Conservation (phyloP, 306 rosid species). For the Pueraria montana region DNA sequence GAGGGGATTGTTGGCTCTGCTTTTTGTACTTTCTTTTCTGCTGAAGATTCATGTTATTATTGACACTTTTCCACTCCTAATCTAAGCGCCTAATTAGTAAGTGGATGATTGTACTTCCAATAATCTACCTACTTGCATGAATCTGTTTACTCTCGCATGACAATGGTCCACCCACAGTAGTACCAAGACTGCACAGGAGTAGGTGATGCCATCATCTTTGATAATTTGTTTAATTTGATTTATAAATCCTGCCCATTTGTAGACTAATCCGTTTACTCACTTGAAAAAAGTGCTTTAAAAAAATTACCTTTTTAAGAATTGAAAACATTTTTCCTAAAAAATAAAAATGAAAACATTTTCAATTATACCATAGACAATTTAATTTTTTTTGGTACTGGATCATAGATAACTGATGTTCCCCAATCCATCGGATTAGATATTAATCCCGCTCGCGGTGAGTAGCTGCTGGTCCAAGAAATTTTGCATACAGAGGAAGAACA, state of each 20-base stretch:
- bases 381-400: no score
- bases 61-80: conserved; percentile 25
- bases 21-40: conserved; percentile 37
- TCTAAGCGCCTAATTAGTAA: background rate
- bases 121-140: background rate
- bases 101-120: background rate
- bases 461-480: no score
- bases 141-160: background rate
- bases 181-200: background rate
- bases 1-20: conserved; percentile 41
- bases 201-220: background rate
- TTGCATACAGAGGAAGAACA: no score
- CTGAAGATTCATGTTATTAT: conserved; percentile 36
- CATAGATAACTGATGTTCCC: no score
- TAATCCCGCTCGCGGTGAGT: no score
- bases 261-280: background rate
- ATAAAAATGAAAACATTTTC: background rate
- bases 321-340: background rate
- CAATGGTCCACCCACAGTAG: background rate
- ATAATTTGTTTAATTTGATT: background rate
- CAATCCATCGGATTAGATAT: no score
- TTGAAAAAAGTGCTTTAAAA: background rate
- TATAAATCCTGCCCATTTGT: background rate
- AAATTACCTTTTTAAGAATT: background rate
- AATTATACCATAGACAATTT: background rate